A percentile compares a stretch with the other conserved stretches of the same genome.
These are phyloP conservation scores for Persicaria maculosa DNA, from an alignment of 148 eudicot genomes.

Conservation along the genomic window DNA sequence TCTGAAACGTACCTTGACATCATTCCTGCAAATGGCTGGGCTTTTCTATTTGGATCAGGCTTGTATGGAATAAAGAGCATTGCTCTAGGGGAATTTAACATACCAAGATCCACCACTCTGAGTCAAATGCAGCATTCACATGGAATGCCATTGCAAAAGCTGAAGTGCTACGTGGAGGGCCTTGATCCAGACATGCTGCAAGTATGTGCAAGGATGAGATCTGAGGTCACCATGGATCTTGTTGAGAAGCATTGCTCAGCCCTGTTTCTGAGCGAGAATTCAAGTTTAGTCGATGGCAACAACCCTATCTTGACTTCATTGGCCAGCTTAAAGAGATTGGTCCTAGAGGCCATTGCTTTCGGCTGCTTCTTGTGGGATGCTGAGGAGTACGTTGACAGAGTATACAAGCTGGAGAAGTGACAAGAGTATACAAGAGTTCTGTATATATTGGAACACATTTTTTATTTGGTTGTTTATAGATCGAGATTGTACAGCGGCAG, in stretches of 20 bases:
- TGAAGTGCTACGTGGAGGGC: slow-evolving; percentile 47
- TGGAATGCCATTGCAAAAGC: slow-evolving; percentile 25
- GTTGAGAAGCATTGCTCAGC: slow-evolving; percentile 63
- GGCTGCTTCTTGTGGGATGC: slow-evolving; percentile 87
- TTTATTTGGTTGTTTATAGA: not conserved
- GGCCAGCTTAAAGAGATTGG: slow-evolving; percentile 75
- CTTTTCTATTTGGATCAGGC: slow-evolving; percentile 20
- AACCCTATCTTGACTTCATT: slow-evolving; percentile 46
- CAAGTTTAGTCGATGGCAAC: not conserved
- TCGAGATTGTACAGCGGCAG: slow-evolving; percentile 5
- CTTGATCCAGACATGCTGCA: slow-evolving; percentile 42
- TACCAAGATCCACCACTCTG: slow-evolving; percentile 23
- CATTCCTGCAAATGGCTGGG: slow-evolving; percentile 23
- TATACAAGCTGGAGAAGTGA: slow-evolving; percentile 50
- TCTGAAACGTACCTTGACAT: slow-evolving; percentile 14
- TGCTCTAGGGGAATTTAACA: slow-evolving; percentile 24
- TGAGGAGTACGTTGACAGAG: slow-evolving; percentile 45
- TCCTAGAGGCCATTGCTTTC: slow-evolving; percentile 78
- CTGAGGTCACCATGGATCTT: slow-evolving; percentile 49
- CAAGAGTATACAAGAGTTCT: not conserved
- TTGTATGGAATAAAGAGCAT: slow-evolving; percentile 24
- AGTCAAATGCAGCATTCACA: slow-evolving; percentile 28
- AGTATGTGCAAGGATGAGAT: slow-evolving; percentile 53
- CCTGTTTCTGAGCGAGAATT: slow-evolving; percentile 43
- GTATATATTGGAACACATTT: not conserved